These are phyloP conservation scores for Gomphus bonarii DNA, from an alignment of 1,284 basidiomycete genomes.

Conservation along the genomic window DNA sequence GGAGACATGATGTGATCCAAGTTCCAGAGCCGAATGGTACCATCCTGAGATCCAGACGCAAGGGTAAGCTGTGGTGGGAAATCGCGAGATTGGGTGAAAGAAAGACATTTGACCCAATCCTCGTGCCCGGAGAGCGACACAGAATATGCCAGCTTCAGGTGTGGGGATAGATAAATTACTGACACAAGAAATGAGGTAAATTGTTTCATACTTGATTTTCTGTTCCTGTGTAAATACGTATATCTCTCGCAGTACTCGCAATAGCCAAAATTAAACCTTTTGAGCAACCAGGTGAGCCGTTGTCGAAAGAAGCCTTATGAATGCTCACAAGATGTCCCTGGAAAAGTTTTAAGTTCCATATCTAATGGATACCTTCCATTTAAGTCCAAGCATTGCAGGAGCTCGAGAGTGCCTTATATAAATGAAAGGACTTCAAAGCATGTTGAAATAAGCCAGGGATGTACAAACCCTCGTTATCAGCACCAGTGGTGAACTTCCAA, in stretches of 20 bases:
- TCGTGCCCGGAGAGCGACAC: conserved; percentile 77
- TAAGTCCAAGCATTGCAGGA: conserved; percentile 52
- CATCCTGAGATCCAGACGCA: conserved; percentile 89
- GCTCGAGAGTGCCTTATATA: conserved; percentile 30
- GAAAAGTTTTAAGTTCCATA: conserved; percentile 53
- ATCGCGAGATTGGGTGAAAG: conserved; percentile 39
- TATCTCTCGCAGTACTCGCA: conserved; percentile 62
- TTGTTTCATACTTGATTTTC: conserved; percentile 35
- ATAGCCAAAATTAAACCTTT: conserved; percentile 68
- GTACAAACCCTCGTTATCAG: conserved; percentile 22
- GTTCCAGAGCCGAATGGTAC: conserved; percentile 85
- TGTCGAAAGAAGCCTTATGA: not conserved
- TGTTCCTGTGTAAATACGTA: conserved; percentile 67
- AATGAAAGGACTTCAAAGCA: not conserved
- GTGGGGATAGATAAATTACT: not conserved
- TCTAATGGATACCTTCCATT: conserved; percentile 70
- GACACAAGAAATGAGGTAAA: not conserved
- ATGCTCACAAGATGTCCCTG: conserved; percentile 50
- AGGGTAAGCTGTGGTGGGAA: conserved; percentile 39
- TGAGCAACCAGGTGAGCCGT: not conserved
- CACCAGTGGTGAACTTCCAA: conserved; percentile 39
- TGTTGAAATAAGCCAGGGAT: not conserved
- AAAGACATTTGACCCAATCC: conserved; percentile 83
- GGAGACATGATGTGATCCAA: conserved; percentile 35
- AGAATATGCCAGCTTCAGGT: conserved; percentile 43